Evolutionary conservation across 106 monocot species (phyloP).

Genomic region (Iris macrosiphon): DNA sequence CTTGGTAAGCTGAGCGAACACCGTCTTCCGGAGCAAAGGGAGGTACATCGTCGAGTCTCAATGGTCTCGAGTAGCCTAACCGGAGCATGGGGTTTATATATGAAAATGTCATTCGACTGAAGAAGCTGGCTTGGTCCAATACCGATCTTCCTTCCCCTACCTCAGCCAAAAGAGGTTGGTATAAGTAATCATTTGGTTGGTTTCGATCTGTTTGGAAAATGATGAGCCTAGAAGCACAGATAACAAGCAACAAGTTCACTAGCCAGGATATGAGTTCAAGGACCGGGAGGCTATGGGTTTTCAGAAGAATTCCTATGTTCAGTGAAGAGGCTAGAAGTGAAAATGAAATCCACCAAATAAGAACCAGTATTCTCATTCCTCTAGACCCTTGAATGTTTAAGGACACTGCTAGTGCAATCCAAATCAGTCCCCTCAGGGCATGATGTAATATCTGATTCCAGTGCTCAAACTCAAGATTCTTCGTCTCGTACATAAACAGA

Average conservation of each 20-base stretch:
- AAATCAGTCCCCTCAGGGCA: constrained; percentile 26
- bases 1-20: constrained; percentile 30
- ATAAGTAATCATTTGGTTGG: background rate
- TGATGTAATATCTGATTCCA: background rate
- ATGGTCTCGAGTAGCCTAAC: constrained; percentile 35
- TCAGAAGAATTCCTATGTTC: constrained; percentile 12
- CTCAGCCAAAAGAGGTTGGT: constrained; percentile 23
- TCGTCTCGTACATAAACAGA: too few species aligned
- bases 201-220: background rate
- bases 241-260: constrained; percentile 28
- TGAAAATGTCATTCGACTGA: constrained; percentile 51
- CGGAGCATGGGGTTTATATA: constrained; percentile 61
- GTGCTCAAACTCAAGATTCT: too few species aligned
- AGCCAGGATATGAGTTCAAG: constrained; percentile 28
- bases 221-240: constrained; percentile 19
- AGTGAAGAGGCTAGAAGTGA: constrained; percentile 20
- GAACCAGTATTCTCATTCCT: background rate
- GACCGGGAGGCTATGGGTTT: constrained; percentile 6
- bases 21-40: constrained; percentile 39
- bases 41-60: constrained; percentile 49
- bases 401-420: constrained; percentile 28
- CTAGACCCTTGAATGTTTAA: constrained; percentile 17
- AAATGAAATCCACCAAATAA: constrained; percentile 31
- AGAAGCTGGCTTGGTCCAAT: constrained; percentile 17
- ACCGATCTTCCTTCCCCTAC: constrained; percentile 5